Percentiles rank a stretch among this genome's conserved stretches.
Conservation (phyloP, 2,329 filamentous ascomycete genomes). For the Alternaria conjuncta region DNA sequence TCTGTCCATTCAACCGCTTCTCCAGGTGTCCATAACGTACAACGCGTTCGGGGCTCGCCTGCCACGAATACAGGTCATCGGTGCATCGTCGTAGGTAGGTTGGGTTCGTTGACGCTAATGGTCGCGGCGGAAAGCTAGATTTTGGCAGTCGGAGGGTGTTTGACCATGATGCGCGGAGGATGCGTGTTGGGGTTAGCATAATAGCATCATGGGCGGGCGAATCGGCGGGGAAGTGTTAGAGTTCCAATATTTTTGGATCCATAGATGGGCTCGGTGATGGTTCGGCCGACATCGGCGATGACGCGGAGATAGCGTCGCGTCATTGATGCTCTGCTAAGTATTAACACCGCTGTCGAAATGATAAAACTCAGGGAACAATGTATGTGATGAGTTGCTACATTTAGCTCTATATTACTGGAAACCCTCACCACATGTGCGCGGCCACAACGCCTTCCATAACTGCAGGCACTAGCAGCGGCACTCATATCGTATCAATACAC, state of each 20-base stretch:
- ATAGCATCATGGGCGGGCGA: constrained; percentile 41
- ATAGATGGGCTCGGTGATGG: constrained; percentile 16
- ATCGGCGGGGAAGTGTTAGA: constrained; percentile 8
- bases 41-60: constrained; percentile 58
- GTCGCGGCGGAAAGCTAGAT: constrained; percentile 57
- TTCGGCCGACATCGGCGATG: constrained; percentile 22
- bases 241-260: constrained; percentile 20
- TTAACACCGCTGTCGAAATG: not conserved
- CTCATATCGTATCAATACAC: constrained; percentile 68
- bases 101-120: constrained; percentile 37
- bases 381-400: no score
- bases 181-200: constrained; percentile 48
- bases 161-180: constrained; percentile 51
- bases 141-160: constrained; percentile 56
- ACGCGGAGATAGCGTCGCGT: not conserved
- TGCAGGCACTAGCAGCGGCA: not conserved
- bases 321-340: not conserved
- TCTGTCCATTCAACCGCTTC: not conserved
- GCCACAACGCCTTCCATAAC: not conserved
- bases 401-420: no score
- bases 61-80: constrained; percentile 90
- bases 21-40: constrained; percentile 48
- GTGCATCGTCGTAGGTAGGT: constrained; percentile 76
- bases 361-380: not conserved
- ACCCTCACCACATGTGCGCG: no score